A percentile compares a stretch with the other conserved stretches of the same genome.
Conservation (phyloP, 768 basidiomycete genomes). For the Tubosaeta sp. region DNA sequence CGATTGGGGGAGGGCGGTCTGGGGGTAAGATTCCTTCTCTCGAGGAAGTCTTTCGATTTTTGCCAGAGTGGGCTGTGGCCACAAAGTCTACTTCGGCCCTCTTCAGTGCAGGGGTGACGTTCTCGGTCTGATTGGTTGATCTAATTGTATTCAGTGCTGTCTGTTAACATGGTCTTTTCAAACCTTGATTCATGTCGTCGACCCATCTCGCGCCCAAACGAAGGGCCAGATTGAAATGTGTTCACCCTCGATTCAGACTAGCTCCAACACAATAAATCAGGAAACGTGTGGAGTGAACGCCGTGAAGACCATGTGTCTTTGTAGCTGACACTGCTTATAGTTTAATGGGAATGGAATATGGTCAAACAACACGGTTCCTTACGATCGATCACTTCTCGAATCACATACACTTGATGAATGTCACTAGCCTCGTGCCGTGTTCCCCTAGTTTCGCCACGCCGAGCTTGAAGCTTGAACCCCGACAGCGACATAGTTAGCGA, state of each 20-base stretch:
- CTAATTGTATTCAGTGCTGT: not conserved
- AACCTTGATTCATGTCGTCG: no score
- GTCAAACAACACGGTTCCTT: no score
- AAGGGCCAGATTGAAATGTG: no score
- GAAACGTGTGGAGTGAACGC: not conserved
- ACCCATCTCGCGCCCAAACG: no score
- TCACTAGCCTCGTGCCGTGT: no score
- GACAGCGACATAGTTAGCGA: no score
- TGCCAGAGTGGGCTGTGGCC: slow-evolving; percentile 66
- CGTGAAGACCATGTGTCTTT: not conserved
- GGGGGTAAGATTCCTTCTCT: slow-evolving; percentile 58
- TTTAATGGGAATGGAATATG: no score
- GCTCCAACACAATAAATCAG: not conserved
- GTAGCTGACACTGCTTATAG: no score
- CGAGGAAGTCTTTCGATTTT: slow-evolving; percentile 59
- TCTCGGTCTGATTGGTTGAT: slow-evolving; percentile 17
- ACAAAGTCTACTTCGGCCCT: slow-evolving; percentile 54
- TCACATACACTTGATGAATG: no score
- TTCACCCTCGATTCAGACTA: not conserved
- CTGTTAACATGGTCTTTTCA: not conserved
- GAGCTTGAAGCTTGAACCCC: no score
- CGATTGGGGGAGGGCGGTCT: slow-evolving; percentile 39
- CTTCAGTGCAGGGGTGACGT: slow-evolving; percentile 44
- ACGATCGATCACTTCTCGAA: no score
- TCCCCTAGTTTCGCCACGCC: no score